Conservation (phyloP, 2,329 filamentous ascomycete genomes). For the Aspergillus luchuensis region DNA sequence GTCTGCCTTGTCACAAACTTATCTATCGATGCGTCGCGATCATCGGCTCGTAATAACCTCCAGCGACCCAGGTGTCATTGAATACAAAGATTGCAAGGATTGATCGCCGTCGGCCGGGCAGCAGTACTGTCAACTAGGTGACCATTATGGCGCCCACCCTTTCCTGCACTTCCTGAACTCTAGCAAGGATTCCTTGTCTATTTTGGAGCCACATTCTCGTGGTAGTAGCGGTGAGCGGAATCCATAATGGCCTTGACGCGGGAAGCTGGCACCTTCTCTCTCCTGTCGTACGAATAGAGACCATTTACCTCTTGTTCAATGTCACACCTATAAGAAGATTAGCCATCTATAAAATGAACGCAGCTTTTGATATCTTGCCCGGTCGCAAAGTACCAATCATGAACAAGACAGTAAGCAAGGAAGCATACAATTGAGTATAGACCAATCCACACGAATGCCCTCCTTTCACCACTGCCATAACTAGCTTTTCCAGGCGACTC, state of each 20-base stretch:
- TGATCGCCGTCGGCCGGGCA: too few relatives aligned
- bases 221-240: conserved; percentile 53
- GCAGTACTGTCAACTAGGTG: too few relatives aligned
- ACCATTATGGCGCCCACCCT: background rate
- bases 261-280: conserved; percentile 60
- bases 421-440: conserved; percentile 64
- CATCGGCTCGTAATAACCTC: too few relatives aligned
- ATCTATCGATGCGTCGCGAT: too few relatives aligned
- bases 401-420: too few relatives aligned
- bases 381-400: background rate
- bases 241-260: conserved; percentile 62
- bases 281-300: conserved; percentile 63
- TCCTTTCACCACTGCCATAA: conserved; percentile 59
- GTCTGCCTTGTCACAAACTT: too few relatives aligned
- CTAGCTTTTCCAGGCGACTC: conserved; percentile 59
- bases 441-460: conserved; percentile 65
- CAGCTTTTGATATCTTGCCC: too few relatives aligned
- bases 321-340: conserved; percentile 42
- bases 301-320: conserved; percentile 72
- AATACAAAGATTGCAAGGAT: too few relatives aligned
- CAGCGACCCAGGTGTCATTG: too few relatives aligned
- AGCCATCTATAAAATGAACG: background rate
- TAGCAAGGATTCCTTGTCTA: background rate
- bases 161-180: too few relatives aligned
- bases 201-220: conserved; percentile 14